phyloP scores from a whole-genome alignment of 2,329 filamentous ascomycete genomes.

The Phoma sp. region DNA sequence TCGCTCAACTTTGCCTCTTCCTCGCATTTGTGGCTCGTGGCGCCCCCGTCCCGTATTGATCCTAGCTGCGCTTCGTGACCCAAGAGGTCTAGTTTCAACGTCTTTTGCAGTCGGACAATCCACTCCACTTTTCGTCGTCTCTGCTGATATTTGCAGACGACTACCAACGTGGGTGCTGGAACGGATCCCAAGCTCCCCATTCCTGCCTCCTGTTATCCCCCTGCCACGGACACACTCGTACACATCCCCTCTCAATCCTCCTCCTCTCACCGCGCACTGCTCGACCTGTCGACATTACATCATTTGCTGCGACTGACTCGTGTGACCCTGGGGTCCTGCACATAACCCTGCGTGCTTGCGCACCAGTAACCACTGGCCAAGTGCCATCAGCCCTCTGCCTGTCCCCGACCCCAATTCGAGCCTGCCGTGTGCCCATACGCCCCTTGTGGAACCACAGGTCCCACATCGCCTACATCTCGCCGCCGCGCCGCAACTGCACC shows the following conservation, averaged over 20 bases:
- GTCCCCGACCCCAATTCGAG: conserved; percentile 24
- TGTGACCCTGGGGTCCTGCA: conserved; percentile 3
- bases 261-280: background rate
- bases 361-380: conserved; percentile 17
- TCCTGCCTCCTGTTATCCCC: background rate
- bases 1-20: conserved; percentile 19
- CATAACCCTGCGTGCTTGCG: conserved; percentile 16
- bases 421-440: conserved; percentile 21
- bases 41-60: conserved; percentile 19
- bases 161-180: background rate
- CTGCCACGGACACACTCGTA: conserved; percentile 7
- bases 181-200: background rate
- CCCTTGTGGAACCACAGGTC: conserved; percentile 30
- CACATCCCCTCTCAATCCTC: conserved; percentile 5
- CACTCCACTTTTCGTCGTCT: conserved; percentile 14
- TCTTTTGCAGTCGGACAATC: conserved; percentile 8
- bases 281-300: conserved; percentile 13
- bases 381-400: conserved; percentile 19
- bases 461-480: conserved; percentile 29
- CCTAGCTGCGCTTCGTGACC: conserved; percentile 11
- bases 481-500: conserved; percentile 17
- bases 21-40: conserved; percentile 13
- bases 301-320: conserved; percentile 15
- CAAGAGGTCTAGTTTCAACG: conserved; percentile 17
- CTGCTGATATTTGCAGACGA: conserved; percentile 12